These are phyloP conservation scores for Colletotrichum chrysophilum DNA, from an alignment of 2,329 filamentous ascomycete species.

Conservation along the genomic window DNA sequence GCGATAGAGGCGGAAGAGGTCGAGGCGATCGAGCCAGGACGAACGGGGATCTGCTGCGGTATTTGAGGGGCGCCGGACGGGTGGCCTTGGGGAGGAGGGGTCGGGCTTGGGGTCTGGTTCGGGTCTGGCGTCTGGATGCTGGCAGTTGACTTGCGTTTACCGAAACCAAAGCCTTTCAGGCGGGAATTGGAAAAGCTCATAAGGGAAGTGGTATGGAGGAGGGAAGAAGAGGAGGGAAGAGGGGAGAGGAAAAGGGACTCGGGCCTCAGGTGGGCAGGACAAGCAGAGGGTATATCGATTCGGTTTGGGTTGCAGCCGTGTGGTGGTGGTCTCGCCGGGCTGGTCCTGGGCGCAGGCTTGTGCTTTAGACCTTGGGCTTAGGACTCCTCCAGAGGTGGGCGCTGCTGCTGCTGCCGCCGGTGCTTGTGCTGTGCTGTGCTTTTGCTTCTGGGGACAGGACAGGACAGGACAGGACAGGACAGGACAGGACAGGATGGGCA, in stretches of 20 bases:
- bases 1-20: conserved; percentile 51
- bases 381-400: not conserved
- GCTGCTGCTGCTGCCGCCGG: not conserved
- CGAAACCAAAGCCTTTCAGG: conserved; percentile 81
- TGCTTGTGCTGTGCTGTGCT: not conserved
- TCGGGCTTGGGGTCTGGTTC: conserved; percentile 38
- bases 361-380: not conserved
- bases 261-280: conserved; percentile 19
- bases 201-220: conserved; percentile 38
- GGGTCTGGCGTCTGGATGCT: conserved; percentile 58
- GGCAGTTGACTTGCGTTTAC: conserved; percentile 76
- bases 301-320: conserved; percentile 16
- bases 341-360: conserved; percentile 8
- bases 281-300: conserved; percentile 18
- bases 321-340: not conserved
- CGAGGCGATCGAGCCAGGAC: conserved; percentile 46
- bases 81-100: conserved; percentile 34
- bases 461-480: not conserved
- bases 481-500: not conserved
- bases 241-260: conserved; percentile 17
- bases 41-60: conserved; percentile 50
- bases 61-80: conserved; percentile 47
- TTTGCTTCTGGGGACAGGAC: not conserved
- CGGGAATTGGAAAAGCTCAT: conserved; percentile 84
- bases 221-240: conserved; percentile 11